phyloP scores from a whole-genome alignment of 2,329 filamentous ascomycete species.

The Talaromyces sp. region DNA sequence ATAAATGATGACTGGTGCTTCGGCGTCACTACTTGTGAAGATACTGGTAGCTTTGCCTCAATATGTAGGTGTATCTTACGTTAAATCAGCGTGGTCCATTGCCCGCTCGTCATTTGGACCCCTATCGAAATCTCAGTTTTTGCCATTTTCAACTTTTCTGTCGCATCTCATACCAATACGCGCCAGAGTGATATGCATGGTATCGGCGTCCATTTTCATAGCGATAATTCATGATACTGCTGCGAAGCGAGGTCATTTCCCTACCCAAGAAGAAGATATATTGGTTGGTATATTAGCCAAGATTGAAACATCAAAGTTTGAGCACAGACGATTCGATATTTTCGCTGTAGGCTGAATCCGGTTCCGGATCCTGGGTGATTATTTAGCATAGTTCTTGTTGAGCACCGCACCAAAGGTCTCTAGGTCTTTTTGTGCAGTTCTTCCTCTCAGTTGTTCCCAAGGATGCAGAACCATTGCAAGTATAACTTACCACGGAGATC shows the following conservation, averaged over 20 bases:
- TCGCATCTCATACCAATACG: constrained; percentile 14
- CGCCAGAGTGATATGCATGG: constrained; percentile 14
- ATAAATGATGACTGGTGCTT: constrained; percentile 1
- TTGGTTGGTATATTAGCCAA: background rate
- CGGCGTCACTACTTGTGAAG: background rate
- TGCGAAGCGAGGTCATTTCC: constrained; percentile 6
- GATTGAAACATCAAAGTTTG: background rate
- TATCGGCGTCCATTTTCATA: constrained; percentile 22
- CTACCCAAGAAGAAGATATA: background rate
- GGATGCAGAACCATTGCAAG: background rate
- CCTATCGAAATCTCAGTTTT: background rate
- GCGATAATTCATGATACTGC: constrained; percentile 13
- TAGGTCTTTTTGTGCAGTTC: too few species aligned
- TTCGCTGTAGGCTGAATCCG: constrained; percentile 4
- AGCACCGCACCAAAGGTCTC: background rate
- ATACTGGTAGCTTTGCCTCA: background rate
- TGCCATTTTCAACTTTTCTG: background rate
- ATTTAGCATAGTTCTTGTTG: background rate
- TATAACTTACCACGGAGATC: background rate
- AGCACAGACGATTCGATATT: constrained; percentile 3
- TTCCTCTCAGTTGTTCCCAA: background rate
- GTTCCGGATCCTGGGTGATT: background rate
- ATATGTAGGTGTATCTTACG: background rate
- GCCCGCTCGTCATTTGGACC: constrained; percentile 7
- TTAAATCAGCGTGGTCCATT: constrained; percentile 6